Evolutionary conservation across 257 asterid genomes (phyloP), one percentile per base, ranked within the genome.

Genomic region (Leonotis leonurus): DNA sequence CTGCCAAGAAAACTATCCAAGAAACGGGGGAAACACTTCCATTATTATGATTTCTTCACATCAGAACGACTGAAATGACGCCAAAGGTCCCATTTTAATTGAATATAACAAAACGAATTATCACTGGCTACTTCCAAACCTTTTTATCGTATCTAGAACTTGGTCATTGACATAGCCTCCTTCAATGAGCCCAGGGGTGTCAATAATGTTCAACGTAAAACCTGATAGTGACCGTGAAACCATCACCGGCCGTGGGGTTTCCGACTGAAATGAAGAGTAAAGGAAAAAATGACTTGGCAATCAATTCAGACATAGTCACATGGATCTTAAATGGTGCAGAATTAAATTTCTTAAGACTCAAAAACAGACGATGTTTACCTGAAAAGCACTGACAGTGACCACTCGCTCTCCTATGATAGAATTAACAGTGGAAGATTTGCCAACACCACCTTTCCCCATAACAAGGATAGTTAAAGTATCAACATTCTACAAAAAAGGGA

Each of bases 371-470:
- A 32, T 8, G 49, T 33, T 45, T 75, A 89, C 99, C 97, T 89
- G 97, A 65, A 93, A 93, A 74, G 97, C 96, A 71, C 99, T 84
- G 66, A 85, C 90, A 69, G 96, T 70, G 52, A 87, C 97, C 57
- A 80, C 94, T 78, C 96, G 84, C 67, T 93, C 99, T 27, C 96
- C 96, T 4, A 93, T 65, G 40, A 93, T 80, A 17, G 99, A 93
- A 68, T 93, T 93, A 68, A 93, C 82, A 4, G 92, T 83, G 36
- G 99, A 93, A 35, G 99, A 93, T 78, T 93, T 93, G 48, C 99
- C 99, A 61, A 93, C 97, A 51, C 99, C 99, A 0, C 97, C 90
- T 83, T 93, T 93, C 62, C 99, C 99, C 96, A 89, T 85, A 60
- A 93, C 94, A 56, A 93, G 89, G 70, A 93, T 74, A 8, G 97